Conservation (phyloP, 2,329 filamentous ascomycete genomes). For the Myriosclerotinia scirpicola region DNA sequence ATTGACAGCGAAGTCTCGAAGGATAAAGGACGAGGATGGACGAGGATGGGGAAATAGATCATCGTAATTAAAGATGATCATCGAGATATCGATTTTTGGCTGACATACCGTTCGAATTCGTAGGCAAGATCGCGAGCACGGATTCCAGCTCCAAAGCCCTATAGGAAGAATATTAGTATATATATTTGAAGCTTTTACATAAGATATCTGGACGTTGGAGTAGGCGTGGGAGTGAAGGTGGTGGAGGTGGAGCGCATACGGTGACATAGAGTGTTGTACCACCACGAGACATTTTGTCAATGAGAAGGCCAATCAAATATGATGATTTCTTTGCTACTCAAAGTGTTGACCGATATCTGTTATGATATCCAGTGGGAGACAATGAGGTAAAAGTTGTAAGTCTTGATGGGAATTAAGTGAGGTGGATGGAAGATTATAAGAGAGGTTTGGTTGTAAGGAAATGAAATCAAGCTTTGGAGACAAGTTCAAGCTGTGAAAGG, state of each 20-base stretch:
- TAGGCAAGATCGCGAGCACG: slow-evolving; percentile 98
- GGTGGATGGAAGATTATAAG: slow-evolving; percentile 7
- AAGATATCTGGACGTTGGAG: slow-evolving; percentile 8
- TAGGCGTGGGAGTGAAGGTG: slow-evolving; percentile 26
- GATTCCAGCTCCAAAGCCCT: slow-evolving; percentile 95
- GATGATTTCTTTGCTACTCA: slow-evolving; percentile 6
- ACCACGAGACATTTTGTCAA: slow-evolving; percentile 75
- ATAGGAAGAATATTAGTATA: slow-evolving; percentile 23
- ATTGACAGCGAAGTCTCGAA: slow-evolving; percentile 48
- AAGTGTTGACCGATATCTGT: background rate
- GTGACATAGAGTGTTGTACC: slow-evolving; percentile 97
- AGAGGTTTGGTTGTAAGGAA: background rate
- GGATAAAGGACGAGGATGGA: slow-evolving; percentile 35
- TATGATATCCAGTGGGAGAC: background rate
- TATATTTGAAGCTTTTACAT: slow-evolving; percentile 12
- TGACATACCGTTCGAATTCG: slow-evolving; percentile 99
- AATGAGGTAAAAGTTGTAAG: background rate
- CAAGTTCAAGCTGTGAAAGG: background rate
- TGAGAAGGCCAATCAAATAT: slow-evolving; percentile 9
- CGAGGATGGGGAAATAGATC: slow-evolving; percentile 42
- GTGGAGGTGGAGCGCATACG: slow-evolving; percentile 34
- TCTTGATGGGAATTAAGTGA: background rate
- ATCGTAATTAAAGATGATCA: slow-evolving; percentile 44
- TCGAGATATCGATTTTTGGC: slow-evolving; percentile 51
- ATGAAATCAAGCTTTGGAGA: background rate